Evolutionary conservation across 768 basidiomycete species (phyloP), one percentile per base, ranked within the genome.

Genomic region (Leccinum barrowsii): DNA sequence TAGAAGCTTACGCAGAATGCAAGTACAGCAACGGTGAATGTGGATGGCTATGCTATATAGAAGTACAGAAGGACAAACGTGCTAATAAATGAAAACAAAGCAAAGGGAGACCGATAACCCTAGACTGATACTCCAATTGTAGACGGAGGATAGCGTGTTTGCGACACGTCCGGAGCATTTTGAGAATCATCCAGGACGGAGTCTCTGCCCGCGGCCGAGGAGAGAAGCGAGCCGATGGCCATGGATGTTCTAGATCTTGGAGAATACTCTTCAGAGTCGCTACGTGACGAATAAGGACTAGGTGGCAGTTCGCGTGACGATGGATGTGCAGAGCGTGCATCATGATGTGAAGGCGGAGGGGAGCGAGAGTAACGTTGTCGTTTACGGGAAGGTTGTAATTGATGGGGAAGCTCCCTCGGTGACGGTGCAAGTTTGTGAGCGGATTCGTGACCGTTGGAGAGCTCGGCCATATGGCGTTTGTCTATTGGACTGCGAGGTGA

Each of bases 201-300:
- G 50, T 75, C 73, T 59, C 65, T 68, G 35, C 58, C 60, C 30
- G 70, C 78, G 68, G 54, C 81, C 64, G 65, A 76, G 59, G 85
- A 82, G 22, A 90, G 78, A 30, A 92, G 73, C 1, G 88, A 88
- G 26, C 86, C 89, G 64, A 92, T 91, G 47, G 87, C 85, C 90
- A 92, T 92, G 37, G 86, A 85, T 15, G 82, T 83, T 56, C 85
- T 78, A 55, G 87, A 85, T 50, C 85, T 82, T 47, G 88, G 87
- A 1, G 88, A 90, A 64, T 82, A 86, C 61, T 84, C 85, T 51
- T 82, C 82, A 15, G 86, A 85, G 57, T 85, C 82, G 58, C 86
- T 86, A 37, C 83, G 81, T 13, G 86, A 83, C 15, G 87, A 87
- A 24, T 87, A 88, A 1, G 90, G 87, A 7, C 88, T 90, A 4